Conservation (phyloP, 1,284 basidiomycete species). For the Ceratobasidium sp. region DNA sequence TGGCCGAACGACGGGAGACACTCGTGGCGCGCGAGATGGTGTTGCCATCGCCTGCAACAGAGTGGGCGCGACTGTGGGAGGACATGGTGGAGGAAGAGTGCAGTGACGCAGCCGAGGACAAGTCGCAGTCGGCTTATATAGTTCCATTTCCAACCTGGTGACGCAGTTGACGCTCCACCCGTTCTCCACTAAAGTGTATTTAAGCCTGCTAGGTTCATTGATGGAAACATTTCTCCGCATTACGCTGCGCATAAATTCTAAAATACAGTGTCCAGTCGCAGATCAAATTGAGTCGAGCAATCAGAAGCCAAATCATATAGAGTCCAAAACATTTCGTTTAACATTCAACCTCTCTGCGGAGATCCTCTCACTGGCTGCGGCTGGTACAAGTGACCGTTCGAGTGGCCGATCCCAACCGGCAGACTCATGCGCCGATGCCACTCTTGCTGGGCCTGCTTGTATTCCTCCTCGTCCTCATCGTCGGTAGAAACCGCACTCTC, state of each 20-base stretch:
- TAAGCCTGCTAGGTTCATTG: neutral
- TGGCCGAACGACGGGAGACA: constrained; percentile 72
- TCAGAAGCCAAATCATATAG: neutral
- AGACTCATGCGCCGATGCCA: constrained; percentile 39
- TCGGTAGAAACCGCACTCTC: constrained; percentile 28
- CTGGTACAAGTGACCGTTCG: constrained; percentile 18
- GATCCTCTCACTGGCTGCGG: constrained; percentile 23
- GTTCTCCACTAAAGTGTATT: neutral
- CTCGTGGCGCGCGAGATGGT: constrained; percentile 74
- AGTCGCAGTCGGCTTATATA: constrained; percentile 20
- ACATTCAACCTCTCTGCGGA: constrained; percentile 2
- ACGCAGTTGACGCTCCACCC: constrained; percentile 16
- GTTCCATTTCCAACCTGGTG: neutral
- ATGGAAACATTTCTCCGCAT: constrained; percentile 26
- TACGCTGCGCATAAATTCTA: constrained; percentile 41
- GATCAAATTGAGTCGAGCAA: constrained; percentile 2
- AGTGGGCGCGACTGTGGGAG: constrained; percentile 40
- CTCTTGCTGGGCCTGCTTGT: constrained; percentile 35
- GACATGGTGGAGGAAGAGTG: constrained; percentile 29
- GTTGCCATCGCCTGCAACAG: constrained; percentile 37
- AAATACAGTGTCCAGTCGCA: constrained; percentile 34
- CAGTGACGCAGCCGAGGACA: neutral
- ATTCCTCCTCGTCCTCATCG: constrained; percentile 28
- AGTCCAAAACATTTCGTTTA: constrained; percentile 6
- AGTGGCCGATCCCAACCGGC: constrained; percentile 30